These are phyloP conservation scores for Penicillium longicatenatum DNA, from an alignment of 495 filamentous ascomycete species.

Conservation along the genomic window DNA sequence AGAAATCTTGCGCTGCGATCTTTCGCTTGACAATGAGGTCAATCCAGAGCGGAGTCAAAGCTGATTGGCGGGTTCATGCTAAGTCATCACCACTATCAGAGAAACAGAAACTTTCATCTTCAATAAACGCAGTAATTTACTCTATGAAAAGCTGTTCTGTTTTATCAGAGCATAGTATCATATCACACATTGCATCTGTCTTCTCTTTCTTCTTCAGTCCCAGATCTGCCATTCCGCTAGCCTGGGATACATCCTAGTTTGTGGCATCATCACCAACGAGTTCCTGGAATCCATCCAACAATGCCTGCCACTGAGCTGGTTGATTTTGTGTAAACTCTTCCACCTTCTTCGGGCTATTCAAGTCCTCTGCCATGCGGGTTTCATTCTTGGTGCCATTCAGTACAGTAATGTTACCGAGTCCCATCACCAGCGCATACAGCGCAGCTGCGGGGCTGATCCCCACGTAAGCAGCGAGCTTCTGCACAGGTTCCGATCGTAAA, in stretches of 20 bases:
- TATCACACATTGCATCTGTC: background rate
- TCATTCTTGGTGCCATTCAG: constrained; percentile 70
- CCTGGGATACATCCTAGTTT: background rate
- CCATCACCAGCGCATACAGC: constrained; percentile 68
- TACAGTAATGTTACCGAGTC: constrained; percentile 57
- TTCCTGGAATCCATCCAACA: constrained; percentile 47
- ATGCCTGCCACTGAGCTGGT: constrained; percentile 45
- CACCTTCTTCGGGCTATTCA: constrained; percentile 55
- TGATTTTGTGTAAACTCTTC: constrained; percentile 47
- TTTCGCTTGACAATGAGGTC: constrained; percentile 26
- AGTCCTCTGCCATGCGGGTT: constrained; percentile 65
- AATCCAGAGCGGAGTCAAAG: constrained; percentile 14
- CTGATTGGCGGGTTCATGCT: constrained; percentile 14
- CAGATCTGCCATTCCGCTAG: background rate
- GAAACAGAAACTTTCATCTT: background rate
- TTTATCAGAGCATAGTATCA: too few relatives aligned
- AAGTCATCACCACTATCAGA: constrained; percentile 21
- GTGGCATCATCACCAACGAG: constrained; percentile 44
- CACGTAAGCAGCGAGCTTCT: constrained; percentile 47
- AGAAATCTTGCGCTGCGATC: constrained; percentile 15
- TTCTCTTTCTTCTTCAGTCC: background rate
- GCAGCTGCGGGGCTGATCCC: constrained; percentile 55
- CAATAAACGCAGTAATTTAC: background rate
- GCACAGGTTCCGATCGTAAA: constrained; percentile 52
- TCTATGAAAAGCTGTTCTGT: background rate